phyloP scores from a whole-genome alignment of 805 yeast species.

The Vanderwaltozyma tropicalis region DNA sequence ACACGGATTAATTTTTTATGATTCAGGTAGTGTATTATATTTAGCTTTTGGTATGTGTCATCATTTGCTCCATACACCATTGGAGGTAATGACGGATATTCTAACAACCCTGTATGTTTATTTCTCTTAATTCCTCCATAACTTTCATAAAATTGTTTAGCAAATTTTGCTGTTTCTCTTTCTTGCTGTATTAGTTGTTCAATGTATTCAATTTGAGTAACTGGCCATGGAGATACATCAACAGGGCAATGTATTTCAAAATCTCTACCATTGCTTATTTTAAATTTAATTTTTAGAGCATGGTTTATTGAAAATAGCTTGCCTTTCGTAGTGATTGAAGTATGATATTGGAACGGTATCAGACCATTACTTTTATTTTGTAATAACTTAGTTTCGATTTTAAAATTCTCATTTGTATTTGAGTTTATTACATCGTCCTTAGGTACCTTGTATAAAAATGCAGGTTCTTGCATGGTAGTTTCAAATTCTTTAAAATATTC shows the following conservation, averaged over 20 bases:
- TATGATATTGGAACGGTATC: slow-evolving; percentile 33
- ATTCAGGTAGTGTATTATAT: not conserved
- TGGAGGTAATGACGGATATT: slow-evolving; percentile 31
- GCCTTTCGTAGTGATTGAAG: slow-evolving; percentile 37
- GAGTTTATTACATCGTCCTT: not conserved
- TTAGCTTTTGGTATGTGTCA: slow-evolving; percentile 9
- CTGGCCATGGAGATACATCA: slow-evolving; percentile 44
- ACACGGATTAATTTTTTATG: slow-evolving; percentile 6
- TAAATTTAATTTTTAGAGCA: slow-evolving; percentile 40
- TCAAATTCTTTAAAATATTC: slow-evolving; percentile 23
- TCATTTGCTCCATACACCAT: slow-evolving; percentile 18
- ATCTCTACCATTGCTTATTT: slow-evolving; percentile 39
- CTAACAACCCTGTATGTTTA: slow-evolving; percentile 20
- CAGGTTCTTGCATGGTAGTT: slow-evolving; percentile 26
- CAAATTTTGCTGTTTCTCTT: slow-evolving; percentile 35
- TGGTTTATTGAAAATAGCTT: slow-evolving; percentile 42
- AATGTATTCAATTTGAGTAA: slow-evolving; percentile 37
- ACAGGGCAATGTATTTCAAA: slow-evolving; percentile 42
- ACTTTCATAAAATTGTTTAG: slow-evolving; percentile 26
- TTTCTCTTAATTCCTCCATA: slow-evolving; percentile 29
- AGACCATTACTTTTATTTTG: slow-evolving; percentile 21
- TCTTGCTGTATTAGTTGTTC: slow-evolving; percentile 45
- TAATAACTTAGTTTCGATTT: slow-evolving; percentile 17
- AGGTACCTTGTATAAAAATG: slow-evolving; percentile 16
- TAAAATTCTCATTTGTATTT: not conserved